Conservation (phyloP, 306 rosid genomes). For the Begonia fuchsioides region DNA sequence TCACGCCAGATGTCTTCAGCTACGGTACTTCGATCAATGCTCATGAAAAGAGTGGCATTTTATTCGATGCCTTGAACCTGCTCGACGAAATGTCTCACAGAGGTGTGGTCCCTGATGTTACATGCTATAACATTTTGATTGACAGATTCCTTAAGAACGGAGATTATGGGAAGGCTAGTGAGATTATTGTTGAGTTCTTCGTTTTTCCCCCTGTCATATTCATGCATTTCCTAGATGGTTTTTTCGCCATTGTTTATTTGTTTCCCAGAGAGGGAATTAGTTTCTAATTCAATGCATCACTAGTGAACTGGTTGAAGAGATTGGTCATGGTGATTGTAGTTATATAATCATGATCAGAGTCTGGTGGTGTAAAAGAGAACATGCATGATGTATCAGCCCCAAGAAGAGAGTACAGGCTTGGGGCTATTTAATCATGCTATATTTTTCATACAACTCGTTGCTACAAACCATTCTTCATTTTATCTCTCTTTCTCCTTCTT, state of each 20-base stretch:
- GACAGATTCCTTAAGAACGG: slow-evolving; percentile 56
- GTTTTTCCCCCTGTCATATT: slow-evolving; percentile 55
- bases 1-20: slow-evolving; percentile 48
- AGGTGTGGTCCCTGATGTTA: slow-evolving; percentile 56
- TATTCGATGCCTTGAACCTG: slow-evolving; percentile 46
- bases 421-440: slow-evolving; percentile 48
- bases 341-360: slow-evolving; percentile 24
- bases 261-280: too few relatives aligned
- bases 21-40: slow-evolving; percentile 51
- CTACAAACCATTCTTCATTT: slow-evolving; percentile 23
- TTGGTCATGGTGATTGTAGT: slow-evolving; percentile 48
- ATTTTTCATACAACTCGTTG: slow-evolving; percentile 11
- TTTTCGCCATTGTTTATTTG: too few relatives aligned
- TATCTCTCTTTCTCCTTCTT: slow-evolving; percentile 21
- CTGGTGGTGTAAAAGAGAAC: slow-evolving; percentile 46
- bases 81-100: slow-evolving; percentile 78
- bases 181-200: slow-evolving; percentile 28
- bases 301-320: slow-evolving; percentile 18
- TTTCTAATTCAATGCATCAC: slow-evolving; percentile 24
- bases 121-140: slow-evolving; percentile 68
- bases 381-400: slow-evolving; percentile 61
- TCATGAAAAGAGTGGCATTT: slow-evolving; percentile 32
- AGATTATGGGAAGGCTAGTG: slow-evolving; percentile 40
- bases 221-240: too few relatives aligned
- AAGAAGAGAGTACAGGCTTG: slow-evolving; percentile 41